Evolutionary conservation across 78 protist species (phyloP).

Genomic region (Parvularia atlantis): DNA sequence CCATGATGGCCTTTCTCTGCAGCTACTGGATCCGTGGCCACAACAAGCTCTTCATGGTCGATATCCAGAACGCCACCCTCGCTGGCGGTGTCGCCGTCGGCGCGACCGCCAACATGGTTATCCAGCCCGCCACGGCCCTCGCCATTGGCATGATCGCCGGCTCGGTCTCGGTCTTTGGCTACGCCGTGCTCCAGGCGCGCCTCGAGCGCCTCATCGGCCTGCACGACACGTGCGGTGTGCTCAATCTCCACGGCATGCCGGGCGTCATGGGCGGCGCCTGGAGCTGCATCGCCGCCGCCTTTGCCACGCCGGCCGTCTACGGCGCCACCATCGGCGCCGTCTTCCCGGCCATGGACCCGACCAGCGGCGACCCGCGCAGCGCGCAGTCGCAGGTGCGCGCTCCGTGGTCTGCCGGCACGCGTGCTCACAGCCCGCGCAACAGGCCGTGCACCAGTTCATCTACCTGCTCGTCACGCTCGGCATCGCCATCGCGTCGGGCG

Average conservation of each 20-base stretch:
- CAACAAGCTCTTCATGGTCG: conserved; percentile 52
- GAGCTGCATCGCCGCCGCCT: conserved; percentile 1
- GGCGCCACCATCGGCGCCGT: neutral
- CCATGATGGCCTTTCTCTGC: conserved; percentile 33
- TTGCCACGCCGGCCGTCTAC: neutral
- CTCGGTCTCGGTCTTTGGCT: conserved; percentile 50
- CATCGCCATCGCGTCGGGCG: neutral
- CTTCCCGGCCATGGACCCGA: neutral
- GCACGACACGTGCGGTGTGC: conserved; percentile 70
- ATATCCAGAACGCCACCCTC: conserved; percentile 81
- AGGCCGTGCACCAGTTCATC: neutral
- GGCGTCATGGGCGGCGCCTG: conserved; percentile 59
- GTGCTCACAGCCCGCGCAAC: neutral
- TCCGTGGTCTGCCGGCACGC: neutral
- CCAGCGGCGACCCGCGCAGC: neutral
- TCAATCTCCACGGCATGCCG: conserved; percentile 88
- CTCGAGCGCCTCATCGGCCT: conserved; percentile 30
- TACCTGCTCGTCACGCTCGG: neutral
- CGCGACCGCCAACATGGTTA: conserved; percentile 44
- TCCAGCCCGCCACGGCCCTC: conserved; percentile 48
- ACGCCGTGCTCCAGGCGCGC: conserved; percentile 45
- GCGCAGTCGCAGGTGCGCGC: neutral
- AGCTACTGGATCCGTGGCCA: conserved; percentile 16
- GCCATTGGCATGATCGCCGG: conserved; percentile 67
- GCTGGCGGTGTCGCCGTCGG: conserved; percentile 93